phyloP scores from a whole-genome alignment of 257 asterid species.

The Jaltomata sinuosa region DNA sequence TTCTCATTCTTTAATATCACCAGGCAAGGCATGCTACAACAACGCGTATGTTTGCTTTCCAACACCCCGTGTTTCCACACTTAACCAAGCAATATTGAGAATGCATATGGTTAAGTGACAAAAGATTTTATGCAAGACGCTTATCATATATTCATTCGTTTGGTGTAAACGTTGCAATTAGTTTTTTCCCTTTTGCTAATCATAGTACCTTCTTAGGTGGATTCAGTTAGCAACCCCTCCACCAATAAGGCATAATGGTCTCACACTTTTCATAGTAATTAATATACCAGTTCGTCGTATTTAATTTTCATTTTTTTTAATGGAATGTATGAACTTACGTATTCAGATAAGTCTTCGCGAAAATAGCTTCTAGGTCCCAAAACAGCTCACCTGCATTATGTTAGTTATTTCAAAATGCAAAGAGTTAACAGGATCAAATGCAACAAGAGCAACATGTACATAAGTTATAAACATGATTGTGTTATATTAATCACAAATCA shows the following conservation, averaged over 20 bases:
- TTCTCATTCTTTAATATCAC: slow-evolving; percentile 17
- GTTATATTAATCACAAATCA: neutral
- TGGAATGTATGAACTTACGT: slow-evolving; percentile 11
- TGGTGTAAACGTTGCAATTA: neutral
- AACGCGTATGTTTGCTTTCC: neutral
- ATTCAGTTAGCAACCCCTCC: slow-evolving; percentile 41
- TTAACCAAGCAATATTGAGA: neutral
- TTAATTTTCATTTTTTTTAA: no score
- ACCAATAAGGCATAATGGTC: slow-evolving; percentile 41
- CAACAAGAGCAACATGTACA: neutral
- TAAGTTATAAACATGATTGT: neutral
- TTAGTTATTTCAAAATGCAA: neutral
- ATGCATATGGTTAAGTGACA: neutral
- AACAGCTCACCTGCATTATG: neutral
- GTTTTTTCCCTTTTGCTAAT: slow-evolving; percentile 17
- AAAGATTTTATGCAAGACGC: neutral
- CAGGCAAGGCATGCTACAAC: slow-evolving; percentile 11
- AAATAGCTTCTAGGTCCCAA: neutral
- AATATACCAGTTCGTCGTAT: neutral
- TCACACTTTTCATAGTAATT: slow-evolving; percentile 19
- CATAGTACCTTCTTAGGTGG: slow-evolving; percentile 34
- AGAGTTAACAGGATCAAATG: neutral
- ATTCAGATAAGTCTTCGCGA: slow-evolving; percentile 2
- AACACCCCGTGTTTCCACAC: neutral
- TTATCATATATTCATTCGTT: neutral